Conservation (phyloP, 2,329 filamentous ascomycete genomes). For the Penicillium sp. region DNA sequence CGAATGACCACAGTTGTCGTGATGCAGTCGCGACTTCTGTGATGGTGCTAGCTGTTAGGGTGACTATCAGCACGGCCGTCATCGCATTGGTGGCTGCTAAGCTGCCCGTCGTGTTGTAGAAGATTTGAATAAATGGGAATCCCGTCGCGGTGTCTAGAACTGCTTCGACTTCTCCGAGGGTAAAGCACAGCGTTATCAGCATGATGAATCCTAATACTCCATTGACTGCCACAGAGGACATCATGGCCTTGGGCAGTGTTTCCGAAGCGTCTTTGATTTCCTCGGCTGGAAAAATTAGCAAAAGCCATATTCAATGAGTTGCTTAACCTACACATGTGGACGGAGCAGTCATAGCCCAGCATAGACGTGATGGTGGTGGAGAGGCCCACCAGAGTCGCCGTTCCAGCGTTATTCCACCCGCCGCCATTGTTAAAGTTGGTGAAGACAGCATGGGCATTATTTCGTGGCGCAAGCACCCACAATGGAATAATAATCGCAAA, state of each 20-base stretch:
- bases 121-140: constrained; percentile 61
- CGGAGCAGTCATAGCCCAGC: constrained; percentile 44
- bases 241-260: constrained; percentile 53
- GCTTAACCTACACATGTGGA: constrained; percentile 45
- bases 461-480: constrained; percentile 43
- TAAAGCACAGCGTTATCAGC: constrained; percentile 57
- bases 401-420: constrained; percentile 39
- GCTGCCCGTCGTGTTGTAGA: constrained; percentile 52
- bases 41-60: constrained; percentile 51
- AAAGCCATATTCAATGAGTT: background rate
- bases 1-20: constrained; percentile 57
- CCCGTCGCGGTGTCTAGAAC: constrained; percentile 48
- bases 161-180: constrained; percentile 49
- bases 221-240: constrained; percentile 52
- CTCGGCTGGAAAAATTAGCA: constrained; percentile 31
- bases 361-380: constrained; percentile 42
- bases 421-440: constrained; percentile 43
- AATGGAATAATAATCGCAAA: constrained; percentile 46
- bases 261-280: constrained; percentile 49
- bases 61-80: constrained; percentile 50
- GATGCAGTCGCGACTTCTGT: constrained; percentile 59
- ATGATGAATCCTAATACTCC: constrained; percentile 56
- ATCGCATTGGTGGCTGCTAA: constrained; percentile 52
- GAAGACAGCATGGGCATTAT: constrained; percentile 39
- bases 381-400: constrained; percentile 43